phyloP scores from a whole-genome alignment of 2,329 filamentous ascomycete genomes.

The Pseudogymnoascus sp. region DNA sequence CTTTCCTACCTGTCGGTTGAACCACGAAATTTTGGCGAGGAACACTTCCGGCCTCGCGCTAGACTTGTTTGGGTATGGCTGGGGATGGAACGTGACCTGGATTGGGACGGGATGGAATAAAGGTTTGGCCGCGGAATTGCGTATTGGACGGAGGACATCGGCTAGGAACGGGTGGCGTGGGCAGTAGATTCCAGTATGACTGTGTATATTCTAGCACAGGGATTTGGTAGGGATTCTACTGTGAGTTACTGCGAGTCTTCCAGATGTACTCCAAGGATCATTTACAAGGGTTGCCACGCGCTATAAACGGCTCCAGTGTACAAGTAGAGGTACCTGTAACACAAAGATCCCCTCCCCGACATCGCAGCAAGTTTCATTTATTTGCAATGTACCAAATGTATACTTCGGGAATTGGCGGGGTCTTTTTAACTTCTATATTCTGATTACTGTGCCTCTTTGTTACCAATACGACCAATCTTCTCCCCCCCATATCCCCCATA shows the following conservation, averaged over 20 bases:
- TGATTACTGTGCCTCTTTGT: background rate
- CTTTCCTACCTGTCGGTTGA: background rate
- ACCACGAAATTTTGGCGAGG: background rate
- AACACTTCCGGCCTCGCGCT: background rate
- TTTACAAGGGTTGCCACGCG: background rate
- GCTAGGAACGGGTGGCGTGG: background rate
- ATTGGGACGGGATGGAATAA: background rate
- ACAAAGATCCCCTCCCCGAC: background rate
- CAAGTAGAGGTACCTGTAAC: background rate
- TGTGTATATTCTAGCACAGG: no score
- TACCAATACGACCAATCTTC: background rate
- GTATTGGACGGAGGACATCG: background rate
- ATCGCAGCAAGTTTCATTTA: background rate
- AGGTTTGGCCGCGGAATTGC: background rate
- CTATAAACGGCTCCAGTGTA: no score
- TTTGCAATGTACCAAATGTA: background rate
- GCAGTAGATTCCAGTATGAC: background rate
- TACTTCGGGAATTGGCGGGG: background rate
- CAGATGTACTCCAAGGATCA: background rate
- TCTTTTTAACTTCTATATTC: background rate
- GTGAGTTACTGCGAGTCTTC: background rate
- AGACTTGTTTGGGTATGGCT: no score
- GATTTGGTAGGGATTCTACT: background rate
- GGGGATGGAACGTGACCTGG: background rate
- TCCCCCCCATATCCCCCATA: background rate